Percentiles rank a stretch among this genome's conserved stretches.
Evolutionary conservation across 1,284 basidiomycete genomes (phyloP).

Genomic region (Laetiporus sulphureus): DNA sequence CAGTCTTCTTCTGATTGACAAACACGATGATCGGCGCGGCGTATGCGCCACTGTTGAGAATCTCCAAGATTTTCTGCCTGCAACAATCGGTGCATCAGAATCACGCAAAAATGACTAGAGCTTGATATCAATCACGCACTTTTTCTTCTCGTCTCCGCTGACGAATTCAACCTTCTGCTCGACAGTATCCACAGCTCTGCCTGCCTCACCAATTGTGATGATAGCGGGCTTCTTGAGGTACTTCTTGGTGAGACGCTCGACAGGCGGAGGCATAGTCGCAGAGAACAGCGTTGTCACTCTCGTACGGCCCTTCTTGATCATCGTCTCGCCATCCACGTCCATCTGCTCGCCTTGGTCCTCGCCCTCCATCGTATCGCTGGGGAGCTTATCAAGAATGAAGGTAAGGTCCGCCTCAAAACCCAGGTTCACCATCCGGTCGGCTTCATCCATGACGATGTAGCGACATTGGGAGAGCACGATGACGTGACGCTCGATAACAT

Average conservation of each 20-base stretch:
- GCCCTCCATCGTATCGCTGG: slow-evolving; percentile 80
- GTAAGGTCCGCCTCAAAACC: slow-evolving; percentile 94
- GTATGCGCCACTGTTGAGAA: slow-evolving; percentile 81
- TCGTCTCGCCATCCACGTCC: slow-evolving; percentile 57
- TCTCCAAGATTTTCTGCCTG: slow-evolving; percentile 80
- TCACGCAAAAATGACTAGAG: neutral
- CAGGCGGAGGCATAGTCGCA: slow-evolving; percentile 96
- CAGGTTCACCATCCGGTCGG: slow-evolving; percentile 97
- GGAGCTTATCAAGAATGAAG: slow-evolving; percentile 92
- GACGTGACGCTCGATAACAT: slow-evolving; percentile 94
- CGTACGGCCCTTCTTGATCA: slow-evolving; percentile 70
- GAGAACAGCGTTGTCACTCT: slow-evolving; percentile 93
- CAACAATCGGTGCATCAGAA: slow-evolving; percentile 10
- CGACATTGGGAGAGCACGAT: slow-evolving; percentile 94
- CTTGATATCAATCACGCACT: too few relatives aligned
- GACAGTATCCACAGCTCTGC: slow-evolving; percentile 95
- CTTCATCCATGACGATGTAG: slow-evolving; percentile 99
- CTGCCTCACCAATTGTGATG: slow-evolving; percentile 97
- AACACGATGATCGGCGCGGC: slow-evolving; percentile 95
- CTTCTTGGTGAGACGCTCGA: slow-evolving; percentile 90
- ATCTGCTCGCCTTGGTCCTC: slow-evolving; percentile 63
- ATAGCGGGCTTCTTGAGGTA: slow-evolving; percentile 91
- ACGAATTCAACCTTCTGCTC: slow-evolving; percentile 96
- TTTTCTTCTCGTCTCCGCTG: slow-evolving; percentile 90
- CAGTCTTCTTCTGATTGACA: slow-evolving; percentile 99